Conservation (phyloP, 495 filamentous ascomycete species). For the Aspergillus hancockii region DNA sequence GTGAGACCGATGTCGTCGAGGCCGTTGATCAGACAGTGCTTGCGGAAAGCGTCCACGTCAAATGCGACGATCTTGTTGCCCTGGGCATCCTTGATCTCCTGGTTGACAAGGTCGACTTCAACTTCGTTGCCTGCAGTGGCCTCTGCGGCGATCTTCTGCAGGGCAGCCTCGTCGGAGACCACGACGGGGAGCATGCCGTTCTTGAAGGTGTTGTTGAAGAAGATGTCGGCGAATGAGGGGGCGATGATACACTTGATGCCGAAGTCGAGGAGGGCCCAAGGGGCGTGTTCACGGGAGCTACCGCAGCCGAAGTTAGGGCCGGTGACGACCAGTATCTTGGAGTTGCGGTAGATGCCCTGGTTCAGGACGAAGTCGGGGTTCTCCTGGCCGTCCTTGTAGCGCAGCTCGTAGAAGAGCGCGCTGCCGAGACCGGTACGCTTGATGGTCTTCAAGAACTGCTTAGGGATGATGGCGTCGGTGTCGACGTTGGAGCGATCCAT, state of each 20-base stretch:
- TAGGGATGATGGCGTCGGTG: conserved; percentile 98
- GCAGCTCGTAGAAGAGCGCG: conserved; percentile 83
- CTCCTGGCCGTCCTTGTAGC: conserved; percentile 74
- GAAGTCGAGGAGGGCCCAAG: conserved; percentile 96
- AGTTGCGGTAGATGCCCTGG: conserved; percentile 76
- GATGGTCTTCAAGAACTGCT: conserved; percentile 99
- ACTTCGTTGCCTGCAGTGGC: conserved; percentile 81
- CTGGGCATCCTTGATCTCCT: conserved; percentile 73
- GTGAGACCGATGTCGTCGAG: conserved; percentile 96
- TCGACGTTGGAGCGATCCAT: conserved; percentile 89
- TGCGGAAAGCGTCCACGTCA: conserved; percentile 87
- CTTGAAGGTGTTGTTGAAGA: conserved; percentile 99
- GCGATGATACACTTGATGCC: conserved; percentile 94
- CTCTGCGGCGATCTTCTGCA: conserved; percentile 75
- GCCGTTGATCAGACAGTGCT: conserved; percentile 92
- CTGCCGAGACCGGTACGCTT: conserved; percentile 92
- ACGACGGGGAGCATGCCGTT: conserved; percentile 95
- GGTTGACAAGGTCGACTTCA: conserved; percentile 87
- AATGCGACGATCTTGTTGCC: conserved; percentile 75
- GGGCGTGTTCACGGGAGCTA: conserved; percentile 90
- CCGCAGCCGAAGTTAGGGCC: conserved; percentile 96
- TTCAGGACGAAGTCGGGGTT: conserved; percentile 87
- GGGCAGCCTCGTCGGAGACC: conserved; percentile 64
- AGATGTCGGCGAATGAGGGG: conserved; percentile 92
- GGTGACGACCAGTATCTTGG: conserved; percentile 92